A percentile compares a stretch with the other conserved stretches of the same genome.
Evolutionary conservation across 2,329 filamentous ascomycete species (phyloP).

Genomic region (Zymoseptoria brevis): DNA sequence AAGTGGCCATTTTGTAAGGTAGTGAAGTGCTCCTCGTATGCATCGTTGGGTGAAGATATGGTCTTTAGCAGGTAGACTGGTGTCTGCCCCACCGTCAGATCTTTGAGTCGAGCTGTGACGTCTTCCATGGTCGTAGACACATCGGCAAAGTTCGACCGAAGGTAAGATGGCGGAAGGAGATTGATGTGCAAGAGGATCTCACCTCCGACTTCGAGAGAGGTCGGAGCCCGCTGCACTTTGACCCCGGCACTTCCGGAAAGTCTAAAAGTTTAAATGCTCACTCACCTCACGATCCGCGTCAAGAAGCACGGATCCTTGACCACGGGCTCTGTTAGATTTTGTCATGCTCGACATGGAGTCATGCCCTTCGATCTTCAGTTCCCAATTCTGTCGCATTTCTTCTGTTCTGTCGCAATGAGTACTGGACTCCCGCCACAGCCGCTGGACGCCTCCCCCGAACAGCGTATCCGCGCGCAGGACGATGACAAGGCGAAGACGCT

Average conservation of each 20-base stretch:
- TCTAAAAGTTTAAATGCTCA: not conserved
- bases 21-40: conserved; percentile 62
- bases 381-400: conserved; percentile 34
- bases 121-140: conserved; percentile 18
- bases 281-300: not conserved
- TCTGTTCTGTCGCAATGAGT: conserved; percentile 30
- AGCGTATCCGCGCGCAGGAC: conserved; percentile 18
- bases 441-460: conserved; percentile 25
- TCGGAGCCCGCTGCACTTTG: not conserved
- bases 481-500: conserved; percentile 42
- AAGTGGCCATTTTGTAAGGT: conserved; percentile 42
- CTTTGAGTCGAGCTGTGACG: conserved; percentile 16
- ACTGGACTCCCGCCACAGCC: conserved; percentile 33
- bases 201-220: not conserved
- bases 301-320: not conserved
- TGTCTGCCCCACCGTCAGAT: conserved; percentile 24
- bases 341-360: conserved; percentile 12
- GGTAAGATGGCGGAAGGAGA: not conserved
- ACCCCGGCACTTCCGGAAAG: not conserved
- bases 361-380: conserved; percentile 31
- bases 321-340: conserved; percentile 10
- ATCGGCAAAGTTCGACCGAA: not conserved
- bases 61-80: conserved; percentile 72
- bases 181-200: not conserved
- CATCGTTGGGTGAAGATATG: conserved; percentile 61